Evolutionary conservation across 495 filamentous ascomycete species (phyloP), one percentile per base, ranked within the genome.

Genomic region (Aspergillus funiculosus): DNA sequence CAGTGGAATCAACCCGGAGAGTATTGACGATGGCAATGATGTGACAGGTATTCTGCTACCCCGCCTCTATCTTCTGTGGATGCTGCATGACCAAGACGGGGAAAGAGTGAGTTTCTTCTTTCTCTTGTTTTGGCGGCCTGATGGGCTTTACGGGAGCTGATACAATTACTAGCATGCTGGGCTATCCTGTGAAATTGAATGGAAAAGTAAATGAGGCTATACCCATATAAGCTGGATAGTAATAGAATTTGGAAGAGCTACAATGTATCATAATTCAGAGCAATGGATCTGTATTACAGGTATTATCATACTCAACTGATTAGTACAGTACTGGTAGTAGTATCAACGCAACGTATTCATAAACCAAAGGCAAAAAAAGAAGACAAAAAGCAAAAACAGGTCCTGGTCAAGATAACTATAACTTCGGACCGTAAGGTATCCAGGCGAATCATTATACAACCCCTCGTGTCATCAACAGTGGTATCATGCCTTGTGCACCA

Each of bases 41-140:
- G n/a, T 3, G 38, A 4, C 39, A 79, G 77, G 59, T 80, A 2
- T 42, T 82, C 31, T 80, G 76, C 42, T 82, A 74, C 65, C 78
- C 79, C 9, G 74, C 72, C 1, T 70, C 76, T 3, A 59, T 82
- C 15, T 72, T 82, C 31, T 80, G 79, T 60, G 76, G 78, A 6
- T 82, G 79, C 58, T 74, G 75, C 43, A 61, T 66, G 39, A 79
- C 77, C 10, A 62, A 80, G 50, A 67, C 64, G 1, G 78, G 79
- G 13, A 77, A 77, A 58, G 72, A 73, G 78, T 80, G 61, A 55
- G 67, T 60, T 43, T 15, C 39, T 18, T 14, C 5, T 25, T n/a
- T 32, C 10, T 17, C 15, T 7, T 27, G 2, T 44, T 17, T 25
- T 20, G 28, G 26, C 26, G 26, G n/a, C 1, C 8, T 28, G n/a